Percentiles rank a stretch among this genome's conserved stretches.
phyloP scores from a whole-genome alignment of 2,329 filamentous ascomycete genomes.

The Fusarium hostae region DNA sequence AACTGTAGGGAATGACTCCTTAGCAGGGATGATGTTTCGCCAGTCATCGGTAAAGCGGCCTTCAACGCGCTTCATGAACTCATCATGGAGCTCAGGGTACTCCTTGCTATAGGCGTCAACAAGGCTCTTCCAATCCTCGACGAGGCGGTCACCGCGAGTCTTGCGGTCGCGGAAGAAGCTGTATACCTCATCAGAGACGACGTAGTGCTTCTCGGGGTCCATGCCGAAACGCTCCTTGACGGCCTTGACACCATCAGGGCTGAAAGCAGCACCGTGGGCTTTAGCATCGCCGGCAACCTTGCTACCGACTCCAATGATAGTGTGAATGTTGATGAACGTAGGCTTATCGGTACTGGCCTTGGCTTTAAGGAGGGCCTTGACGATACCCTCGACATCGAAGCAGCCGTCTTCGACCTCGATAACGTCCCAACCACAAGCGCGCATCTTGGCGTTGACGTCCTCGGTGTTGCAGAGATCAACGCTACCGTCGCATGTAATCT shows the following conservation, averaged over 20 bases:
- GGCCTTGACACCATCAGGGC: slow-evolving; percentile 60
- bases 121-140: slow-evolving; percentile 58
- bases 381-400: slow-evolving; percentile 57
- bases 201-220: slow-evolving; percentile 51
- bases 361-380: slow-evolving; percentile 58
- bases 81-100: slow-evolving; percentile 60
- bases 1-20: slow-evolving; percentile 56
- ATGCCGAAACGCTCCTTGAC: slow-evolving; percentile 50
- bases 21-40: slow-evolving; percentile 59
- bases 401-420: slow-evolving; percentile 64
- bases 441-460: slow-evolving; percentile 68
- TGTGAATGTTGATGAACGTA: slow-evolving; percentile 67
- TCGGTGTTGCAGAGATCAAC: slow-evolving; percentile 65
- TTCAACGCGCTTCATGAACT: slow-evolving; percentile 59
- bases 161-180: slow-evolving; percentile 61
- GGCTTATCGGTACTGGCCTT: slow-evolving; percentile 59
- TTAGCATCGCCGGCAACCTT: slow-evolving; percentile 61
- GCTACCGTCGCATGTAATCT: slow-evolving; percentile 68
- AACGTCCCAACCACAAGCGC: slow-evolving; percentile 66
- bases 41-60: slow-evolving; percentile 61
- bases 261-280: slow-evolving; percentile 69
- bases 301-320: slow-evolving; percentile 66
- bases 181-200: slow-evolving; percentile 58
- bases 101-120: slow-evolving; percentile 56
- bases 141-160: slow-evolving; percentile 56